A percentile compares a stretch with the other conserved stretches of the same genome.
These are phyloP conservation scores for Dimargaris cristalligena DNA, from an alignment of 192 early-diverging fungal species.

Conservation along the genomic window DNA sequence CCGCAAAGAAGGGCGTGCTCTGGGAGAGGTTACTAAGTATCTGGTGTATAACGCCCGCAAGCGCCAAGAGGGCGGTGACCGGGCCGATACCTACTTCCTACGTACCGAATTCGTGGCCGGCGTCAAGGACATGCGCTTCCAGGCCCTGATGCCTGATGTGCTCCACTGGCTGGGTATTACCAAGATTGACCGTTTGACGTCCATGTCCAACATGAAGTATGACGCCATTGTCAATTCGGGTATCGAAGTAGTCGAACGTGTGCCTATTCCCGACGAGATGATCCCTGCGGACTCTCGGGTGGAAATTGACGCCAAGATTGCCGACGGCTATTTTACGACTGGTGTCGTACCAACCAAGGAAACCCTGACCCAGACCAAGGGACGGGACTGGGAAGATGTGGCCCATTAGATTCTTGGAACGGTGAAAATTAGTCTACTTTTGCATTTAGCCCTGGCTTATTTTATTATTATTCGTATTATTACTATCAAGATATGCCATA, in stretches of 20 bases:
- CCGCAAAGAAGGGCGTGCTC: conserved; percentile 84
- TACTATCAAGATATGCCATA: too few species aligned
- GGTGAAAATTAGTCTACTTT: too few species aligned
- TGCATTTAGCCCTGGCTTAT: too few species aligned
- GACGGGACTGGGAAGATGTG: conserved; percentile 68
- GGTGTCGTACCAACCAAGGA: conserved; percentile 35
- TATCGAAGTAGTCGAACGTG: conserved; percentile 73
- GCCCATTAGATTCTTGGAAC: conserved; percentile 23
- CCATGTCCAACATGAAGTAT: conserved; percentile 80
- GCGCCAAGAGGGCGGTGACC: conserved; percentile 68
- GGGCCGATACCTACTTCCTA: conserved; percentile 75
- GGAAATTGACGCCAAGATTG: conserved; percentile 94
- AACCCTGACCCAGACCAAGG: conserved; percentile 51
- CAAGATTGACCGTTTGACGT: conserved; percentile 86
- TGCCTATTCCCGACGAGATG: conserved; percentile 74
- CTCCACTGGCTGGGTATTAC: conserved; percentile 89
- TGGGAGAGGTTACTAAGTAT: conserved; percentile 94
- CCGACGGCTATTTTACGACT: conserved; percentile 83
- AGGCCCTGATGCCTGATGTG: conserved; percentile 91
- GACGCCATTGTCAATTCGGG: conserved; percentile 78
- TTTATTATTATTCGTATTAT: too few species aligned
- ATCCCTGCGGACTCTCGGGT: conserved; percentile 82
- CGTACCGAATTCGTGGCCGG: conserved; percentile 77
- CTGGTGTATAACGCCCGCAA: conserved; percentile 90
- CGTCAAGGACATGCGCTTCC: conserved; percentile 93